These are phyloP conservation scores for Astrothelium subdiscretum DNA, from an alignment of 495 filamentous ascomycete genomes.

Conservation along the genomic window DNA sequence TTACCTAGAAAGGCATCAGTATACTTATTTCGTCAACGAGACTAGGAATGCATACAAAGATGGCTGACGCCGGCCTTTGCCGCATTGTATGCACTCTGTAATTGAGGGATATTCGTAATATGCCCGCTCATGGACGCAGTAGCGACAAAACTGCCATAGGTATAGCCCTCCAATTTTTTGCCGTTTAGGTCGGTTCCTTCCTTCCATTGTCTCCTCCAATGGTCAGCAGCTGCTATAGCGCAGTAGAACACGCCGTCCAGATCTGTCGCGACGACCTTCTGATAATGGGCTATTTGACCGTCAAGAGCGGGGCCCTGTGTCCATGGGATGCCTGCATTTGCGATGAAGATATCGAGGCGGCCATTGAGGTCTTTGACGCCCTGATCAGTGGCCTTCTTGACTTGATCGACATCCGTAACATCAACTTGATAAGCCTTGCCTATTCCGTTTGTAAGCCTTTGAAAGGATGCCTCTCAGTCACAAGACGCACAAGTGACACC, in stretches of 20 bases:
- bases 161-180: conserved; percentile 53
- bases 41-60: conserved; percentile 45
- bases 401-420: conserved; percentile 17
- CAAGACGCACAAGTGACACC: conserved; percentile 60
- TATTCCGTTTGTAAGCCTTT: neutral
- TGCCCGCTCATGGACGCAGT: conserved; percentile 77
- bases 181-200: conserved; percentile 57
- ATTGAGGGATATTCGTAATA: conserved; percentile 78
- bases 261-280: conserved; percentile 58
- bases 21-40: neutral
- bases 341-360: conserved; percentile 25
- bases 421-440: conserved; percentile 23
- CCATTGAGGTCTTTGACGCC: conserved; percentile 26
- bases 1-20: conserved; percentile 33
- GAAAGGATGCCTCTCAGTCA: neutral
- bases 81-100: conserved; percentile 70
- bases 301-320: conserved; percentile 20
- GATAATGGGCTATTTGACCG: conserved; percentile 44
- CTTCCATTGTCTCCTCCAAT: conserved; percentile 55
- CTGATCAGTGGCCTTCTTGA: conserved; percentile 16
- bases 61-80: conserved; percentile 80
- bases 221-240: conserved; percentile 60
- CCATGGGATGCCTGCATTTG: conserved; percentile 26
- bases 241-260: conserved; percentile 76
- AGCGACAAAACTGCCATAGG: conserved; percentile 61